Evolutionary conservation across 345 rosid genomes (phyloP).

Genomic region (Eucalyptus pauciflora): DNA sequence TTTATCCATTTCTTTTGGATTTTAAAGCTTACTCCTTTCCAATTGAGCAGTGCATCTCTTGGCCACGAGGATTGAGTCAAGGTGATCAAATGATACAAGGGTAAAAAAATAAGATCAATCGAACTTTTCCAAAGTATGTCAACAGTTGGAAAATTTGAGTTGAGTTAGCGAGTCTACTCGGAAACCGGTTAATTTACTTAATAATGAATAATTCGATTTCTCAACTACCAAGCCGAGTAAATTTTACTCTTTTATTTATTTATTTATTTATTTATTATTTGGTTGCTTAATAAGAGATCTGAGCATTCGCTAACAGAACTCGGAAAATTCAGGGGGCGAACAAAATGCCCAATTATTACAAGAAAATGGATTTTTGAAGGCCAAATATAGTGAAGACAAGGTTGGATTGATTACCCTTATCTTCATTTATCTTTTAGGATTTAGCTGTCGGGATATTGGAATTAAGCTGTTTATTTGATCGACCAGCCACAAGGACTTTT

Average conservation of each 20-base stretch:
- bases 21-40: too few species aligned
- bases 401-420: neutral
- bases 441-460: neutral
- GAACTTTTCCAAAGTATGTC: rapidly evolving
- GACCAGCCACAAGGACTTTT: neutral
- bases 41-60: neutral
- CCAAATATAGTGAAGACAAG: neutral
- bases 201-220: neutral
- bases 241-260: too few species aligned
- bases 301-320: neutral
- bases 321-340: neutral
- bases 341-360: neutral
- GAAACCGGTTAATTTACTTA: neutral
- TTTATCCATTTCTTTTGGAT: neutral
- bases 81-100: neutral
- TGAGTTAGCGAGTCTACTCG: neutral
- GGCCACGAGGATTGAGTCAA: neutral
- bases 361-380: neutral
- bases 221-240: neutral
- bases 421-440: neutral
- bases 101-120: neutral
- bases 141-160: rapidly evolving
- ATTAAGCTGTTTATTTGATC: neutral
- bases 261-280: neutral
- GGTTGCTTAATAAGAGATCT: neutral